These are phyloP conservation scores for Vitis hybrid DNA, from an alignment of 177 flowering plant species.

Conservation along the genomic window DNA sequence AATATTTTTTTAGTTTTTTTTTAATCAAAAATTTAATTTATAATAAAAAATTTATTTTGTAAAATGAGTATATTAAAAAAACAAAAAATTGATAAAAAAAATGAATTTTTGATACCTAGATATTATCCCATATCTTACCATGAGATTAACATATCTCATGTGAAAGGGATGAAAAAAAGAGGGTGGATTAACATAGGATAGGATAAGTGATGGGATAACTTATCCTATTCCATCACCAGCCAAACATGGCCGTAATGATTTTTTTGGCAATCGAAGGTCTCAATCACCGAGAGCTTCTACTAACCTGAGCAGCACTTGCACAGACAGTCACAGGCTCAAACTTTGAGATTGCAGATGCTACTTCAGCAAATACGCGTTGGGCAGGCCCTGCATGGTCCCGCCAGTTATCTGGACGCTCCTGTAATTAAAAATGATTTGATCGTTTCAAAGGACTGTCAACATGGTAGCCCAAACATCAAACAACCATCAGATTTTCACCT, in stretches of 20 bases:
- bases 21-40: too few relatives aligned
- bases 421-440: constrained; percentile 9
- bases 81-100: too few relatives aligned
- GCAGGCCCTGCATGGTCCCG: constrained; percentile 62
- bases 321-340: constrained; percentile 93
- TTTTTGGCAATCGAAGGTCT: neutral
- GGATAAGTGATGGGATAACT: too few relatives aligned
- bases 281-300: neutral
- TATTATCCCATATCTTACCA: too few relatives aligned
- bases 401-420: constrained; percentile 95
- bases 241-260: neutral
- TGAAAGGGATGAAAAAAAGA: too few relatives aligned
- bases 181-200: too few relatives aligned
- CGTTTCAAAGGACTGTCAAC: neutral
- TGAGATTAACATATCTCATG: too few relatives aligned
- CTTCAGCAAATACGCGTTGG: constrained; percentile 63
- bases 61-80: too few relatives aligned
- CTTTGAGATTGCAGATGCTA: constrained; percentile 77
- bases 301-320: constrained; percentile 77
- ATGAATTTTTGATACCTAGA: too few relatives aligned
- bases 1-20: too few relatives aligned
- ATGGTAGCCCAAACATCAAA: neutral
- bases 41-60: too few relatives aligned
- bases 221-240: too few relatives aligned
- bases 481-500: neutral